A percentile compares a stretch with the other conserved stretches of the same genome.
Conservation (phyloP, 495 filamentous ascomycete genomes). For the Cetradonia linearis region DNA sequence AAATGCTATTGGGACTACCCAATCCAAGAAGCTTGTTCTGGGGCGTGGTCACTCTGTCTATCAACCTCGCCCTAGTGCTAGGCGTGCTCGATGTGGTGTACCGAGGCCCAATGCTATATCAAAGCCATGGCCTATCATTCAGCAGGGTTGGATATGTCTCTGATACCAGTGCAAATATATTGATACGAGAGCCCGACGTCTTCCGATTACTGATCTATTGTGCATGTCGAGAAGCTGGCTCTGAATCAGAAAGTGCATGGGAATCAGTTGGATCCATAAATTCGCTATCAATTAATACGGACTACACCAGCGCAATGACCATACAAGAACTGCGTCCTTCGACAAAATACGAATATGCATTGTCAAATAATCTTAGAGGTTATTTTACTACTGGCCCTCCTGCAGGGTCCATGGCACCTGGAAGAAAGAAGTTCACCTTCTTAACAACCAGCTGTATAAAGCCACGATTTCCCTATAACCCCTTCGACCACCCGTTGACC, state of each 20-base stretch:
- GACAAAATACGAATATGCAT: constrained; percentile 66
- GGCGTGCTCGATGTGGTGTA: constrained; percentile 66
- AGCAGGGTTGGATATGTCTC: constrained; percentile 79
- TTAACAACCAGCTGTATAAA: constrained; percentile 87
- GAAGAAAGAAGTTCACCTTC: constrained; percentile 62
- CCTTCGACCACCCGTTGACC: constrained; percentile 66
- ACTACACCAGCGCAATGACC: constrained; percentile 62
- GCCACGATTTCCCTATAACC: constrained; percentile 77
- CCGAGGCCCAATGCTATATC: constrained; percentile 54
- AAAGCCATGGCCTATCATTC: constrained; percentile 67
- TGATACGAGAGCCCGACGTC: constrained; percentile 73
- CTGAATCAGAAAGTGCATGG: constrained; percentile 39
- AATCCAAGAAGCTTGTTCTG: constrained; percentile 49
- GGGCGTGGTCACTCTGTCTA: constrained; percentile 49
- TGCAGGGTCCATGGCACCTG: constrained; percentile 46
- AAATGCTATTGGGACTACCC: constrained; percentile 69
- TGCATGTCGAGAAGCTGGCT: constrained; percentile 41
- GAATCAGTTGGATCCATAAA: constrained; percentile 52
- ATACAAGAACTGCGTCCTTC: constrained; percentile 46
- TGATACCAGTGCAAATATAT: constrained; percentile 62
- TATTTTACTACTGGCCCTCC: constrained; percentile 64
- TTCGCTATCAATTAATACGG: constrained; percentile 61
- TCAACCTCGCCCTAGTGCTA: constrained; percentile 58
- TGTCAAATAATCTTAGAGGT: constrained; percentile 75
- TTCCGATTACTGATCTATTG: constrained; percentile 65